A percentile compares a stretch with the other conserved stretches of the same genome.
phyloP scores from a whole-genome alignment of 345 rosid species.

The Acer saccharum region DNA sequence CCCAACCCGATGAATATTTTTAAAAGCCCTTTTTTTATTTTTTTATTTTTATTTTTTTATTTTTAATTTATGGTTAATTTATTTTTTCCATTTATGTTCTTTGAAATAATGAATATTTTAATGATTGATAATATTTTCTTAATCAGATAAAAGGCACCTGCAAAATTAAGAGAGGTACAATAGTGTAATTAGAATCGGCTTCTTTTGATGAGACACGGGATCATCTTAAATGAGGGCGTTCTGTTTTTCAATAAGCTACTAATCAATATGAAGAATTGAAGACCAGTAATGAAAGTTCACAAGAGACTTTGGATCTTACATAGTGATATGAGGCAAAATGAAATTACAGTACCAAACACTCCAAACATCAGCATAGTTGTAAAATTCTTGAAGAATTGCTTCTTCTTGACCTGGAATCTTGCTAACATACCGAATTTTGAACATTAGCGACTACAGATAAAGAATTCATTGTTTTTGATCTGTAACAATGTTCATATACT shows the following conservation, averaged over 20 bases:
- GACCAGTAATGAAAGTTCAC: neutral
- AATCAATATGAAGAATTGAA: neutral
- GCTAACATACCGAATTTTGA: conserved; percentile 24
- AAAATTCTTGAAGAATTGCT: conserved; percentile 76
- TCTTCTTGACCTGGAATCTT: conserved; percentile 86
- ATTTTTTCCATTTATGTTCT: too few species aligned
- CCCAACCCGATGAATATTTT: too few species aligned
- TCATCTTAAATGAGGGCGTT: neutral
- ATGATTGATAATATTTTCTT: too few species aligned
- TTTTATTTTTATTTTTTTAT: too few species aligned
- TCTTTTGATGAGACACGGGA: neutral
- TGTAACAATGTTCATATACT: neutral
- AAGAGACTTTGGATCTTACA: conserved; percentile 37
- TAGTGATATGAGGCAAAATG: conserved; percentile 63
- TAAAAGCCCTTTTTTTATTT: too few species aligned
- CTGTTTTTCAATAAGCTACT: too few species aligned
- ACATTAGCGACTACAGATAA: conserved; percentile 3
- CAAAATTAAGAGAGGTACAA: conserved; percentile 12
- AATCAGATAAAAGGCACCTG: conserved; percentile 50
- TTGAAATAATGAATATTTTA: too few species aligned
- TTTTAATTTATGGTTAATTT: too few species aligned
- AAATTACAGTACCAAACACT: conserved; percentile 64
- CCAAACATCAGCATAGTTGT: conserved; percentile 68
- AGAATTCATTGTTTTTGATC: neutral
- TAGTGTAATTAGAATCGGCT: conserved; percentile 9